These are phyloP conservation scores for Dioscorea cayenensis DNA, from an alignment of 116 monocot species.

Conservation along the genomic window DNA sequence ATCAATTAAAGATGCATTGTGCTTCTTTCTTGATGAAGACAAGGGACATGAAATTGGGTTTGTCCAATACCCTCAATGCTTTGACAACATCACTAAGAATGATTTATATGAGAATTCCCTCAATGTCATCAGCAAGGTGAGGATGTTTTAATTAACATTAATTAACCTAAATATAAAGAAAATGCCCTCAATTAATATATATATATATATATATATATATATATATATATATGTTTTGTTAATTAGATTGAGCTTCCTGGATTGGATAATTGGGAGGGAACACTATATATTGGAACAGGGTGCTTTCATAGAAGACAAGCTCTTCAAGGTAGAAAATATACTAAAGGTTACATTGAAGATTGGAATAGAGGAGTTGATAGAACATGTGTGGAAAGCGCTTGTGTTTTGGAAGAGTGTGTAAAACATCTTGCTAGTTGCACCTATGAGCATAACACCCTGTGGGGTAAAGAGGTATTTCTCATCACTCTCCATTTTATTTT, in stretches of 20 bases:
- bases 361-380: slow-evolving; percentile 16
- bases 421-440: slow-evolving; percentile 34
- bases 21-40: slow-evolving; percentile 65
- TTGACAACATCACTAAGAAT: slow-evolving; percentile 34
- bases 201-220: neutral
- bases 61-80: slow-evolving; percentile 58
- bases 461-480: slow-evolving; percentile 54
- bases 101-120: slow-evolving; percentile 40
- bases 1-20: slow-evolving; percentile 45
- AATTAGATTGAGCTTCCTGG: slow-evolving; percentile 41
- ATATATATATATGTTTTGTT: neutral
- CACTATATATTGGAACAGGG: slow-evolving; percentile 44
- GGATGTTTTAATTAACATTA: neutral
- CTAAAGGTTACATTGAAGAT: slow-evolving; percentile 15
- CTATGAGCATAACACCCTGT: slow-evolving; percentile 40
- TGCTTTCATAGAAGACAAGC: slow-evolving; percentile 61
- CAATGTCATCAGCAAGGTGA: slow-evolving; percentile 16
- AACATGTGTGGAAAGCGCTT: slow-evolving; percentile 1
- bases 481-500: too few species aligned
- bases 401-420: slow-evolving; percentile 33
- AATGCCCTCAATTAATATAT: neutral
- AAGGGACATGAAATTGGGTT: slow-evolving; percentile 34
- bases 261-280: slow-evolving; percentile 36
- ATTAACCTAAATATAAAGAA: neutral
- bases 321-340: slow-evolving; percentile 35